Base-by-base conservation (phyloP, 169 alveolate species). In the Blepharisma undulans region DNA sequence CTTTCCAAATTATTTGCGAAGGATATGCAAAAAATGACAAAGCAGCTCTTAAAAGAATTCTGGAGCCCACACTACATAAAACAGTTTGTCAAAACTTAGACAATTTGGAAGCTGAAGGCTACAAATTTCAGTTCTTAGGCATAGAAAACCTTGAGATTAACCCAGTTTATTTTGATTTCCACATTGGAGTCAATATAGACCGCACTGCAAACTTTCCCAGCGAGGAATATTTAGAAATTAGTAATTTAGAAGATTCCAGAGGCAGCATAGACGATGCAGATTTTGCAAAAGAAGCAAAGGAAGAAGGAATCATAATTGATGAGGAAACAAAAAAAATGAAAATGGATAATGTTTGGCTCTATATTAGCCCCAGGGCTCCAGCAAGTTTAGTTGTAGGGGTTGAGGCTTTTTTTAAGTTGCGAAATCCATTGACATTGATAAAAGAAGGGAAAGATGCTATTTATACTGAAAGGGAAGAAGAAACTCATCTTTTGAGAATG, bases 361-460 rank as follows among this genome's bases (percentile, higher is more conserved):
- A 79, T 33, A 30, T 79, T 22, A n/a, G 7, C 14, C 87, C 87
- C 14, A 79, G 71, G 14, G 87, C 87, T 33, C 87, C 87, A 2
- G 87, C 87, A 8, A 79, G 12, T 7, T 12, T 79, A 0, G 34
- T 79, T 22, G 6, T 79, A 34, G 72, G 30, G 25, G 34, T 79
- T 3, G 87, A 79, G 1, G 71, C 71, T 2, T n/a, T 0, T 29
- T 79, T 25, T 33, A 30, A 27, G 34, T 14, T 22, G 25, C 19
- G 6, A 2, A 22, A 22, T 4, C 71, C 60, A 2, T 79, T 79
- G 61, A 79, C 87, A 2, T 66, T 79, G 34, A 6, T 25, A 79
- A 79, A 33, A 79, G 87, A 12, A 2, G 80, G 80, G 29, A 6
- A 72, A 6, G 80, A 72, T 72, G 12, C 7, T 25, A 29, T 72